Conservation (phyloP, 192 early-diverging fungal genomes). For the Coemansia sp. region DNA sequence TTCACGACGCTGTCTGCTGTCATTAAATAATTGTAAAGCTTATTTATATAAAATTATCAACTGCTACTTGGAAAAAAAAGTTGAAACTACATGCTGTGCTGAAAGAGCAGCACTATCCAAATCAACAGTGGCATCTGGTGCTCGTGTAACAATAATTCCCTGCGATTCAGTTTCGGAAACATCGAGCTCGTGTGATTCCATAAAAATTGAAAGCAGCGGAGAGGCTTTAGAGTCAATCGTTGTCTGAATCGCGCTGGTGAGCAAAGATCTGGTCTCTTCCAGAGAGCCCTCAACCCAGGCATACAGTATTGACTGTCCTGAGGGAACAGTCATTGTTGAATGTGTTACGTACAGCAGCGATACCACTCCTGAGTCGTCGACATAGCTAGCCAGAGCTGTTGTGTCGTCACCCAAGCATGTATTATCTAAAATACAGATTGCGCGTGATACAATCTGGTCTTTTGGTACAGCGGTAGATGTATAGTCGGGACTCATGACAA, state of each 20-base stretch:
- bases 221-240: not conserved
- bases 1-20: not conserved
- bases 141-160: constrained; percentile 8
- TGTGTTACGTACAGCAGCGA: constrained; percentile 39
- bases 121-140: constrained; percentile 18
- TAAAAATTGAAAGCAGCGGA: constrained; percentile 19
- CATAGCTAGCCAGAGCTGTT: constrained; percentile 18
- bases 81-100: constrained; percentile 1
- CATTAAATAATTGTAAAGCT: not conserved
- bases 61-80: not conserved
- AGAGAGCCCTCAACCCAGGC: constrained; percentile 22
- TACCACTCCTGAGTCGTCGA: constrained; percentile 8
- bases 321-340: constrained; percentile 31
- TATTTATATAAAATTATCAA: not conserved
- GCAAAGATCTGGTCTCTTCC: constrained; percentile 5
- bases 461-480: constrained; percentile 30
- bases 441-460: constrained; percentile 29
- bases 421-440: constrained; percentile 51
- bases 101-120: constrained; percentile 27
- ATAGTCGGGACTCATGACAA: constrained; percentile 61
- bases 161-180: not conserved
- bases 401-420: constrained; percentile 42
- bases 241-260: constrained; percentile 12
- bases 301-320: constrained; percentile 23
- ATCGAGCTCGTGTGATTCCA: constrained; percentile 17